Percentiles rank a stretch among this genome's conserved stretches.
Evolutionary conservation across 345 rosid species (phyloP).

Genomic region (Gossypium longicalyx): DNA sequence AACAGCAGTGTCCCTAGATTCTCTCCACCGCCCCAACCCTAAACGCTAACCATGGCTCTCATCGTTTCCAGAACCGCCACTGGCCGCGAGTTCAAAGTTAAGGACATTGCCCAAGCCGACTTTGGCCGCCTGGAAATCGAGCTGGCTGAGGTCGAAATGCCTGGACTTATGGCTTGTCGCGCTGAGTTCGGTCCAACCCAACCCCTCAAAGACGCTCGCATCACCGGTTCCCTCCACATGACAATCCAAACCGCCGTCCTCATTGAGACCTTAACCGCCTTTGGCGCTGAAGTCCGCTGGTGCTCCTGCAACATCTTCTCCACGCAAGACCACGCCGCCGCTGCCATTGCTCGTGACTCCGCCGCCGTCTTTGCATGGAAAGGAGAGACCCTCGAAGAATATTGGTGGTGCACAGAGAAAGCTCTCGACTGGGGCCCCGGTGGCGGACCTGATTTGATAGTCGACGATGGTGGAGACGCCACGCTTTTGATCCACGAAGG

Average conservation of each 20-base stretch:
- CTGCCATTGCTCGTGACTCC: slow-evolving; percentile 84
- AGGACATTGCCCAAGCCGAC: slow-evolving; percentile 85
- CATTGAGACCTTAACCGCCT: slow-evolving; percentile 83
- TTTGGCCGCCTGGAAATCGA: slow-evolving; percentile 86
- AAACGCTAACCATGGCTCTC: slow-evolving; percentile 44
- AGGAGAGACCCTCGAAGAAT: slow-evolving; percentile 87
- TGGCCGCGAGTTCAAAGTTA: slow-evolving; percentile 86
- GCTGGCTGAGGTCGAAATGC: slow-evolving; percentile 88
- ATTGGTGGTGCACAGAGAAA: slow-evolving; percentile 97
- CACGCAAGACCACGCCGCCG: slow-evolving; percentile 92
- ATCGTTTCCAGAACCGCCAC: slow-evolving; percentile 56
- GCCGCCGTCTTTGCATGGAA: slow-evolving; percentile 93
- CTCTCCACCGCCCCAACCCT: background rate
- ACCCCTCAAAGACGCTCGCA: slow-evolving; percentile 76
- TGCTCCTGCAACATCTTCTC: slow-evolving; percentile 95
- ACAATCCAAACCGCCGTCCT: slow-evolving; percentile 91
- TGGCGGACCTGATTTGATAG: slow-evolving; percentile 83
- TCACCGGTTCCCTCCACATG: slow-evolving; percentile 95
- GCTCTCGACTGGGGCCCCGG: slow-evolving; percentile 94
- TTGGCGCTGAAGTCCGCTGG: slow-evolving; percentile 92
- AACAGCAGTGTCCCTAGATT: background rate
- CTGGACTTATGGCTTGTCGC: slow-evolving; percentile 80
- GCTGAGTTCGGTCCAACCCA: slow-evolving; percentile 74
- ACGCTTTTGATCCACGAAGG: slow-evolving; percentile 90
- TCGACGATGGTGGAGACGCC: slow-evolving; percentile 91